Percentiles rank a stretch among this genome's conserved stretches.
phyloP scores from a whole-genome alignment of 345 rosid genomes.

The Odontarrhena argentea region DNA sequence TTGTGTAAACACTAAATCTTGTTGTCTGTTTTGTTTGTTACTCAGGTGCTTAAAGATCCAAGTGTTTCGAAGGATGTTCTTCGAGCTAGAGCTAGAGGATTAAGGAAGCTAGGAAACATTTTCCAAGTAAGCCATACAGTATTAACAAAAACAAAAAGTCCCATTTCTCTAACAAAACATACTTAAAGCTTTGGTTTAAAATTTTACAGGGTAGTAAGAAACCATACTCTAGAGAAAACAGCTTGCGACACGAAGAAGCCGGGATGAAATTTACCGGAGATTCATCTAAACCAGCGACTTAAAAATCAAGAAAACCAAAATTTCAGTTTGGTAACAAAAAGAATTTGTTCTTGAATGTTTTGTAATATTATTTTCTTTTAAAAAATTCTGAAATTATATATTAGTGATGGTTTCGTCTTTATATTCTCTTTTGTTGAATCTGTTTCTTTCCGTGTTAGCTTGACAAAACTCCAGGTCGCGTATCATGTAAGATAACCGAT shows the following conservation, averaged over 20 bases:
- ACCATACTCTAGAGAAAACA: conserved; percentile 73
- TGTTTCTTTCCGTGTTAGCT: conserved; percentile 35
- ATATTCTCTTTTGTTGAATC: conserved; percentile 21
- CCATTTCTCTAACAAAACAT: not conserved
- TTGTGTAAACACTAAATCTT: not conserved
- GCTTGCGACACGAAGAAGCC: conserved; percentile 68
- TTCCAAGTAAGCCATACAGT: conserved; percentile 62
- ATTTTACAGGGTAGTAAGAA: conserved; percentile 76
- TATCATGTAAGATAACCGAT: conserved; percentile 30
- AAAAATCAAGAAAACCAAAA: not conserved
- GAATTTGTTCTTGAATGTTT: conserved; percentile 9
- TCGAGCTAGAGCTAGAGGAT: conserved; percentile 59
- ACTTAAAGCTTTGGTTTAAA: conserved; percentile 13
- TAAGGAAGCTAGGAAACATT: conserved; percentile 84
- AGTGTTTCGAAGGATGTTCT: conserved; percentile 68
- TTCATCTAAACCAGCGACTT: conserved; percentile 37
- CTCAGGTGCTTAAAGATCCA: conserved; percentile 88
- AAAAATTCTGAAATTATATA: not conserved
- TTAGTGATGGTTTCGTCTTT: conserved; percentile 38
- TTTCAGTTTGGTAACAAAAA: not conserved
- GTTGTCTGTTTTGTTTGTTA: conserved; percentile 3
- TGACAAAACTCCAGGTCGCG: conserved; percentile 38
- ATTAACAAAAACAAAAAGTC: conserved; percentile 9
- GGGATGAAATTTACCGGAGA: conserved; percentile 34
- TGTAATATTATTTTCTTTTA: not conserved